These are phyloP conservation scores for Colletotrichum lindemuthianum DNA, from an alignment of 2,329 filamentous ascomycete species.

Conservation along the genomic window DNA sequence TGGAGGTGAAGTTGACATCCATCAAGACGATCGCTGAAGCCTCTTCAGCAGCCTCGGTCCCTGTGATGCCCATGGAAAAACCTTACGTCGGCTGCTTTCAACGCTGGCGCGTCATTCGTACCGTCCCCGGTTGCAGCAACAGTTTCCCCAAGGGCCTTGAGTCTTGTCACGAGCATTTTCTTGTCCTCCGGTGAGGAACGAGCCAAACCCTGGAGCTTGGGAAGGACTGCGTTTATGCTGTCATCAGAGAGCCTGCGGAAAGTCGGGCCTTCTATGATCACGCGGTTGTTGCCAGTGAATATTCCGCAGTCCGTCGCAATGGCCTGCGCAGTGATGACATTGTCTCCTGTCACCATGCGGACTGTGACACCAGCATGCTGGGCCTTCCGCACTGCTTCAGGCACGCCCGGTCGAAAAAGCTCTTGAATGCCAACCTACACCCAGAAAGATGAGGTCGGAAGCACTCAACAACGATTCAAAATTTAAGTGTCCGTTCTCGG, in stretches of 20 bases:
- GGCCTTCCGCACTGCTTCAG: constrained; percentile 69
- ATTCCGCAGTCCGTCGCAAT: constrained; percentile 55
- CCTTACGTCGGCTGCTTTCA: constrained; percentile 75
- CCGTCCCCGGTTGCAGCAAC: constrained; percentile 75
- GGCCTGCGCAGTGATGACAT: constrained; percentile 54
- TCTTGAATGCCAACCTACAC: constrained; percentile 72
- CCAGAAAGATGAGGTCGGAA: constrained; percentile 50
- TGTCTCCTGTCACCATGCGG: constrained; percentile 68
- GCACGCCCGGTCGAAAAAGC: constrained; percentile 70
- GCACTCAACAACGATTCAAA: constrained; percentile 14
- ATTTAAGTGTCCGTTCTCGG: constrained; percentile 64
- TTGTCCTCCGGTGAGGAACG: constrained; percentile 77
- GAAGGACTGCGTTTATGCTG: constrained; percentile 60
- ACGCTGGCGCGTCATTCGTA: constrained; percentile 72
- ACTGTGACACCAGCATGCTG: constrained; percentile 73
- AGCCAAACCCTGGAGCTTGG: constrained; percentile 73
- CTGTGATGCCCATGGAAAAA: constrained; percentile 74
- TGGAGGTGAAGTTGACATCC: constrained; percentile 71
- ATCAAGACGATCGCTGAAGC: constrained; percentile 70
- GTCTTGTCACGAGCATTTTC: constrained; percentile 68
- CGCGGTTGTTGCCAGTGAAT: constrained; percentile 51
- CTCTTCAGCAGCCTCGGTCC: constrained; percentile 72
- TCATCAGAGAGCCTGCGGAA: constrained; percentile 67
- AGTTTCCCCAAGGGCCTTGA: constrained; percentile 72
- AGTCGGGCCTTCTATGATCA: constrained; percentile 64